Evolutionary conservation across 495 filamentous ascomycete genomes (phyloP), one percentile per base, ranked within the genome.

Genomic region (Parachaetomium inaequale): DNA sequence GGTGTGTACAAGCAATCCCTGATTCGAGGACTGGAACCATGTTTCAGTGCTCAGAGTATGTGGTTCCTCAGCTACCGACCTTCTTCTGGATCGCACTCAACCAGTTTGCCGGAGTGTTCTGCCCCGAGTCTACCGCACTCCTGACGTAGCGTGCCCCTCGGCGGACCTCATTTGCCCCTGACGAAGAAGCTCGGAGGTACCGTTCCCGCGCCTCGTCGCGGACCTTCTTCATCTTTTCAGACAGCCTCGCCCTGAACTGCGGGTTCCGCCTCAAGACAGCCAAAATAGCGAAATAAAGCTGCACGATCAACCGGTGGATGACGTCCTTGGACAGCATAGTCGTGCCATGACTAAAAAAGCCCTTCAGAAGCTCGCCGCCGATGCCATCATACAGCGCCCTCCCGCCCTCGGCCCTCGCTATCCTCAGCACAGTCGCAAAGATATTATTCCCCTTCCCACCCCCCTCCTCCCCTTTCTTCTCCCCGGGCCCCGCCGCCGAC

Each of bases 291-390:
- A 77, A 88, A 71, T 93, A 95, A 15, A 85, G 66, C 62, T 82
- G 83, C 25, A 96, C 79, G 60, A 96, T 84, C 19, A 85, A 65
- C n/a, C 81, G 74, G 64, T 96, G 92, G n/a, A 92, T 84, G 17
- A 81, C 74, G 56, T 95, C 89, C 74, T 96, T 96, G 29, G 89
- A 83, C 52, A 95, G 74, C 90, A 96, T 96, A n/a, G 91, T 92
- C 28, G 91, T 84, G 1, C 92, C 93, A 66, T 96, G 91, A 14
- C 84, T 86, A 71, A 96, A 87, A 71, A 96, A 96, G 0, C 88
- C 89, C 69, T 91, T 94, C 6, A 93, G 67, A 38, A 96, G 74
- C 76, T 96, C 91, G 10, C 84, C 90, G 7, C 76, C 75, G 0
- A 96, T 74, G 14, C 93, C 93, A 21, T 88, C 84, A 68, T 96